Base-by-base conservation (phyloP, 169 alveolate genomes). In the Eimeria falciformis region DNA sequence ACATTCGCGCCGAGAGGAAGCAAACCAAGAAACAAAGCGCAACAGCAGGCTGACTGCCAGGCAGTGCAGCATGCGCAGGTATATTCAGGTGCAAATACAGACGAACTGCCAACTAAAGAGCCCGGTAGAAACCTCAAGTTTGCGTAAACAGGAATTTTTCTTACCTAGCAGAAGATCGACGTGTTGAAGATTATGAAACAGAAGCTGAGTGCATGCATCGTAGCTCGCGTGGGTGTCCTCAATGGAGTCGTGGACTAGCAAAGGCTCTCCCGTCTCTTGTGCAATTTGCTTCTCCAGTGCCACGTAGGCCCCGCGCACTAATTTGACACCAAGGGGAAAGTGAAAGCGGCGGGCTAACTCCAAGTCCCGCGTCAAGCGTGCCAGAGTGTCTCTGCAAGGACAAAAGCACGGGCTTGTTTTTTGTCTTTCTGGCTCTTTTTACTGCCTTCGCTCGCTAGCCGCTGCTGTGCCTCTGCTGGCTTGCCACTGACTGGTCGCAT, bases 291-390 rank as follows among this genome's bases (percentile, higher is more conserved):
- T 94, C 94, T 96, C 97, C 69, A 93, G 96, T n/a, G 68, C 75
- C 95, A 96, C 93, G 91, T 96, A 96, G 18, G 97, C 97, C 27
- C 97, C 97, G 69, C 97, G 85, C 37, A 96, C 96, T n/a, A 96
- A 93, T 66, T 96, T 96, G 45, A 95, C 55, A 9, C 96, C 97
- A 11, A 91, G 21, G 5, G 65, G 25, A 25, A 91, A 71, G 3
- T 93, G 95, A 1, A 85, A 55, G 37, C 58, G 62, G 40, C 91
- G 88, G 27, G 96, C 77, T 33, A 92, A 56, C 43, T 91, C 91
- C 18, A 95, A 29, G 55, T 95, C 97, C 2, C 65, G 29, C 17
- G 47, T 55, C 1, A 95, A 77, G 3, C 91, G 93, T 27, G 71
- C 40, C 9, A 50, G 65, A 1, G 96, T 71, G 11, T 75, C 89